Percentiles rank a stretch among this genome's conserved stretches.
Evolutionary conservation across 169 alveolate species (phyloP).

Genomic region (Amoebophrya sp.): DNA sequence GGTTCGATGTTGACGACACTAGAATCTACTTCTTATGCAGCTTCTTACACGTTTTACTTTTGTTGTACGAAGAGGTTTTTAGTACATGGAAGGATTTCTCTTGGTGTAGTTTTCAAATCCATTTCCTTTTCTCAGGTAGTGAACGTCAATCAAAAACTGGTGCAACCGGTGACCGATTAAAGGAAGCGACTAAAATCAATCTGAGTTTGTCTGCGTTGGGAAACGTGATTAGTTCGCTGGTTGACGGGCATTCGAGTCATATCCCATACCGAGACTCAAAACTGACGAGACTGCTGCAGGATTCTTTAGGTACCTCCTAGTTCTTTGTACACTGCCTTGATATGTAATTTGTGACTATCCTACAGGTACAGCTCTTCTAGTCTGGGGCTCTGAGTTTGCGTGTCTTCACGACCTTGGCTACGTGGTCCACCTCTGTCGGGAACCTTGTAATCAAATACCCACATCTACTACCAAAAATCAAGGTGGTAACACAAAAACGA

Average conservation of each 20-base stretch:
- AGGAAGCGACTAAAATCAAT: constrained; percentile 81
- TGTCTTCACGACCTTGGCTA: background rate
- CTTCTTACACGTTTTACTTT: too few relatives aligned
- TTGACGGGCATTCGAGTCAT: constrained; percentile 67
- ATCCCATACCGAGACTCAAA: constrained; percentile 85
- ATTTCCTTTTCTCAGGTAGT: background rate
- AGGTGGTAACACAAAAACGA: constrained; percentile 84
- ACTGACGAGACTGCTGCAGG: constrained; percentile 72
- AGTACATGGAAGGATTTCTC: too few relatives aligned
- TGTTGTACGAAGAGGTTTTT: too few relatives aligned
- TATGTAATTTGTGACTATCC: background rate
- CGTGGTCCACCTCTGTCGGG: background rate
- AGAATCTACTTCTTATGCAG: too few relatives aligned
- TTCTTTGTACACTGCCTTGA: background rate
- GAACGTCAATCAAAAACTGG: constrained; percentile 51
- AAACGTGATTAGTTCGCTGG: constrained; percentile 77
- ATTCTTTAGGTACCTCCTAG: background rate
- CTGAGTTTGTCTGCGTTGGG: constrained; percentile 25
- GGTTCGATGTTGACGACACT: too few relatives aligned
- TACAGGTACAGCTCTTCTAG: background rate
- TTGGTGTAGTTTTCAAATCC: too few relatives aligned
- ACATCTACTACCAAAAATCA: constrained; percentile 33
- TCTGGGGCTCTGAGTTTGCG: background rate
- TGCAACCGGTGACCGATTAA: constrained; percentile 59
- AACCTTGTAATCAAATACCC: background rate